Evolutionary conservation across 1,284 basidiomycete genomes (phyloP), one percentile per base, ranked within the genome.

Genomic region (Fomitopsis schrenkii): DNA sequence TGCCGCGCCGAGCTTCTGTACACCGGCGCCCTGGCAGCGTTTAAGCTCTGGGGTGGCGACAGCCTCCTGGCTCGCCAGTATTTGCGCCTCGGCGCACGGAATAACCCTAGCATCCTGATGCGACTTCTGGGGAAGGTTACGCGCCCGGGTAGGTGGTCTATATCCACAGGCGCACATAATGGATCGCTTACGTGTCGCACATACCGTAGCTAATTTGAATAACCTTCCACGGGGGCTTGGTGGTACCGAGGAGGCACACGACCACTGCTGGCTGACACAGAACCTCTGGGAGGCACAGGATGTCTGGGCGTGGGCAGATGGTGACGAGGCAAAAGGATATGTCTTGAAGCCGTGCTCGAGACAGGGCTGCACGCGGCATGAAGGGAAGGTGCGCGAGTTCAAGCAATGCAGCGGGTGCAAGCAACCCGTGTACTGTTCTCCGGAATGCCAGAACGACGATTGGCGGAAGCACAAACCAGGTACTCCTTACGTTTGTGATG

Each of bases 191-290:
- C 48, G 15, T 50, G 1, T 14, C 6, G 48, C 48, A 22, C 14
- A 4, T 26, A 19, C 26, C 28, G 6, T 36, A 79, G 77, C 66
- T 3, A 65, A 66, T 5, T 66, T 76, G 40, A 75, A 77, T 55
- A 71, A 62, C 52, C 61, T 67, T 9, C 65, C 76, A 9, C 73
- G 79, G 15, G 48, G 63, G 2, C 12, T 59, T 15, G 77, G 80
- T 63, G 74, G 77, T 8, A 69, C 74, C 0, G 78, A 80, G 62
- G 75, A 75, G 35, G 77, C 78, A 28, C 77, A 79, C 45, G 79
- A 80, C 65, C 79, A 80, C 64, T 67, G 80, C 2, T 81, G 74
- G 75, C 66, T 79, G 1, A 72, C 77, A 1, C 79, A 80, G 59
- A 75, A 79, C 57, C 68, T 80, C 2, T 80, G 78, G 79, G 78